These are phyloP conservation scores for Hydrangea macrophylla DNA, from an alignment of 148 eudicot species.

Conservation along the genomic window DNA sequence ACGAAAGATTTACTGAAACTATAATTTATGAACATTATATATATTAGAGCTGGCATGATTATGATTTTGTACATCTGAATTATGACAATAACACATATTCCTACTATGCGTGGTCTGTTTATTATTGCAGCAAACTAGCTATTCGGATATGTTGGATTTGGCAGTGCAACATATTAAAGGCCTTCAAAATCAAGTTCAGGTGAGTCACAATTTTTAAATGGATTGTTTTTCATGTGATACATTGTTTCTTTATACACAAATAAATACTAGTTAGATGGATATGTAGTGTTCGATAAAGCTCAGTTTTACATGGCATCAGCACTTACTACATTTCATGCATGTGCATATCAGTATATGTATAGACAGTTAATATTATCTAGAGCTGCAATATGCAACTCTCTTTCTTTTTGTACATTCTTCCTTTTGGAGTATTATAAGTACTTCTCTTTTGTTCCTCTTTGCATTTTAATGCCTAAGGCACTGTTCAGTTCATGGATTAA, in stretches of 20 bases:
- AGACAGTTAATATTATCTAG: not conserved
- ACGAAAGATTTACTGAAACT: not conserved
- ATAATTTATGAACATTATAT: not conserved
- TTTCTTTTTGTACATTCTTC: not conserved
- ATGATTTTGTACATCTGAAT: not conserved
- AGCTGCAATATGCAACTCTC: not conserved
- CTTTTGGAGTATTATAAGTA: too few species aligned
- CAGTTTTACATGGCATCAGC: not conserved
- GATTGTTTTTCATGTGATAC: not conserved
- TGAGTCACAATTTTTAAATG: not conserved
- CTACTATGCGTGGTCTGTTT: not conserved
- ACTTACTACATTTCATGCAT: not conserved
- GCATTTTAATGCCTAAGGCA: too few species aligned
- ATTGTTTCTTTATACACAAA: too few species aligned
- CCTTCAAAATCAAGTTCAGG: conserved; percentile 79
- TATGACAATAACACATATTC: not conserved
- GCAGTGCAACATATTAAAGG: conserved; percentile 77
- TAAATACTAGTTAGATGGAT: not conserved
- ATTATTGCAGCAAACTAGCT: conserved; percentile 80
- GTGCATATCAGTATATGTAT: too few species aligned
- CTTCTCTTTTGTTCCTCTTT: too few species aligned
- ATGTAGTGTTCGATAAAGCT: too few species aligned
- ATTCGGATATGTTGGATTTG: conserved; percentile 83
- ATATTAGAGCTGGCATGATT: not conserved
- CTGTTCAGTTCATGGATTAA: too few species aligned